Percentiles rank a stretch among this genome's conserved stretches.
These are phyloP conservation scores for Comarum palustre DNA, from an alignment of 306 rosid genomes.

Conservation along the genomic window DNA sequence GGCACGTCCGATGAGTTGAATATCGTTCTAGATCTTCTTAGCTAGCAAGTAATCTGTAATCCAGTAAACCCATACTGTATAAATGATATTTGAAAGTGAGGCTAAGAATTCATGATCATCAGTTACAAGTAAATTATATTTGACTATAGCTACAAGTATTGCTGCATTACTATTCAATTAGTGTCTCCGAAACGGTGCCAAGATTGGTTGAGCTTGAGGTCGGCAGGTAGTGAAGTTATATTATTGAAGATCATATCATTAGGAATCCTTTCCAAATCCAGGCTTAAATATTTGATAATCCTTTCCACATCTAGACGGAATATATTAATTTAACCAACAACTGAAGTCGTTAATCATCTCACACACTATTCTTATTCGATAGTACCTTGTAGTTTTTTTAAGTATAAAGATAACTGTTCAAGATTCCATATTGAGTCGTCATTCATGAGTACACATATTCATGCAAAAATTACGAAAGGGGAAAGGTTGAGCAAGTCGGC, in stretches of 20 bases:
- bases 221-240: not conserved
- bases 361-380: not conserved
- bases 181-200: not conserved
- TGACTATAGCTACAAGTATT: too few relatives aligned
- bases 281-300: not conserved
- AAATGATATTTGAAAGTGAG: too few relatives aligned
- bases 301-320: not conserved
- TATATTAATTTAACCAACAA: not conserved
- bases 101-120: not conserved
- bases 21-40: not conserved
- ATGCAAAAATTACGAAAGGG: constrained; percentile 4
- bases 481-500: constrained; percentile 16
- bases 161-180: not conserved
- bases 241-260: not conserved
- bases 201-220: constrained; percentile 7
- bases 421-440: constrained; percentile 12
- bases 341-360: constrained; percentile 6
- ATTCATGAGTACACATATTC: not conserved
- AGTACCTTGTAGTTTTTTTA: not conserved
- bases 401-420: not conserved
- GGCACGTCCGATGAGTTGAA: not conserved
- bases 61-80: too few relatives aligned
- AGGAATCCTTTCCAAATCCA: not conserved
- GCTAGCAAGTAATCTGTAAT: not conserved
- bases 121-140: not conserved